A percentile compares a stretch with the other conserved stretches of the same genome.
Conservation (phyloP, 805 yeast species). For the Kuraishia molischiana region DNA sequence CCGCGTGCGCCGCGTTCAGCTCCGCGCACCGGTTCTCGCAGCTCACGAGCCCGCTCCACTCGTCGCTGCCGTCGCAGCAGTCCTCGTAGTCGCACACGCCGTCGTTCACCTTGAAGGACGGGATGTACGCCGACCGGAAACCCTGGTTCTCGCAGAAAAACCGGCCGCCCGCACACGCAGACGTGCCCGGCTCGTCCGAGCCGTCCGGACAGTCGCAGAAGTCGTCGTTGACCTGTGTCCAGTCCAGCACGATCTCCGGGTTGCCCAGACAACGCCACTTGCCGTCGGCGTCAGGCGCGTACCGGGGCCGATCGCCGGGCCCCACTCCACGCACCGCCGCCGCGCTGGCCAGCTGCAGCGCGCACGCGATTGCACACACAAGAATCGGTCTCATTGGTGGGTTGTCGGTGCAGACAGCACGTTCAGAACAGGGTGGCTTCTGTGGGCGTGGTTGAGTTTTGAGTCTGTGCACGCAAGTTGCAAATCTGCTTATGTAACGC, state of each 20-base stretch:
- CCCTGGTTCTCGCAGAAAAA: constrained; percentile 81
- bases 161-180: constrained; percentile 50
- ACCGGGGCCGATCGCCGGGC: too few relatives aligned
- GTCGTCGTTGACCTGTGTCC: constrained; percentile 70
- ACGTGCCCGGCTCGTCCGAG: constrained; percentile 92
- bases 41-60: constrained; percentile 27
- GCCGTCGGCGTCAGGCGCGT: constrained; percentile 40
- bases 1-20: constrained; percentile 30
- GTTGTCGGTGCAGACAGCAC: too few relatives aligned
- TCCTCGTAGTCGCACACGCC: constrained; percentile 83
- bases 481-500: too few relatives aligned
- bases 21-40: constrained; percentile 52
- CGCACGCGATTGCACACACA: too few relatives aligned
- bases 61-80: constrained; percentile 97
- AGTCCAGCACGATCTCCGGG: constrained; percentile 53
- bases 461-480: too few relatives aligned
- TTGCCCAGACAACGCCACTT: constrained; percentile 64
- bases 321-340: too few relatives aligned
- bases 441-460: too few relatives aligned
- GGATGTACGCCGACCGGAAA: constrained; percentile 49
- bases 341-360: too few relatives aligned
- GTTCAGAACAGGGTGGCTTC: too few relatives aligned
- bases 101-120: constrained; percentile 66
- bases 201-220: constrained; percentile 98
- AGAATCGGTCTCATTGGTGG: too few relatives aligned